A percentile compares a stretch with the other conserved stretches of the same genome.
Evolutionary conservation across 768 basidiomycete species (phyloP).

Genomic region (Tulasnella sp.): DNA sequence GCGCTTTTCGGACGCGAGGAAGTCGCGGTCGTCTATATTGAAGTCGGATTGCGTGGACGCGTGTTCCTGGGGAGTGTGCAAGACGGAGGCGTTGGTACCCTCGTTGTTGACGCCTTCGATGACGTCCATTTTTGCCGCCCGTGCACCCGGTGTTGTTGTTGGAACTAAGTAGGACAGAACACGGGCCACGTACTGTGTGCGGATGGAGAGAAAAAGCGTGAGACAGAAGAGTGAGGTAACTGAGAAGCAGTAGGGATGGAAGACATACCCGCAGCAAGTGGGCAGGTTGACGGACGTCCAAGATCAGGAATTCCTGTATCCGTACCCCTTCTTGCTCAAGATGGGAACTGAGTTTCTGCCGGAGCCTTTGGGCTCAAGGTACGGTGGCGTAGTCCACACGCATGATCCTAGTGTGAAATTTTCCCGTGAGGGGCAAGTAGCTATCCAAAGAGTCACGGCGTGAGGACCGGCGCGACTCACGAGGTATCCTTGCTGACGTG

Average conservation of each 20-base stretch:
- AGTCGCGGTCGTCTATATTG: conserved; percentile 28
- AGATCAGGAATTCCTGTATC: conserved; percentile 56
- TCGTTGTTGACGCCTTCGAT: conserved; percentile 43
- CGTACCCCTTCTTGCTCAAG: conserved; percentile 56
- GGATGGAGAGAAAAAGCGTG: no score
- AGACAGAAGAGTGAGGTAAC: neutral
- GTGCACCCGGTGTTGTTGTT: conserved; percentile 51
- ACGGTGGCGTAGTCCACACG: conserved; percentile 58
- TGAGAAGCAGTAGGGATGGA: neutral
- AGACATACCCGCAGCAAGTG: conserved; percentile 45
- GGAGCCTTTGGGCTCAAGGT: no score
- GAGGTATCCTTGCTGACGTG: conserved; percentile 51
- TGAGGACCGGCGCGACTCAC: neutral
- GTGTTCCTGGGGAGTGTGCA: conserved; percentile 48
- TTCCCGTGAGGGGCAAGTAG: neutral
- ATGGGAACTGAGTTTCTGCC: conserved; percentile 67
- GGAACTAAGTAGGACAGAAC: conserved; percentile 34
- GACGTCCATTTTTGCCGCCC: conserved; percentile 44
- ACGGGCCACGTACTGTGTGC: conserved; percentile 53
- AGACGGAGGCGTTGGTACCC: conserved; percentile 24
- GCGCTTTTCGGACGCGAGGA: neutral
- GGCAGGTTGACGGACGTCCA: conserved; percentile 59
- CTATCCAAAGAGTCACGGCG: neutral
- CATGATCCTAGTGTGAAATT: conserved; percentile 44
- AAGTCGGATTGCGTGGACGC: conserved; percentile 56